A percentile compares a stretch with the other conserved stretches of the same genome.
Evolutionary conservation across 345 rosid species (phyloP).

Genomic region (Ceriops tagal): DNA sequence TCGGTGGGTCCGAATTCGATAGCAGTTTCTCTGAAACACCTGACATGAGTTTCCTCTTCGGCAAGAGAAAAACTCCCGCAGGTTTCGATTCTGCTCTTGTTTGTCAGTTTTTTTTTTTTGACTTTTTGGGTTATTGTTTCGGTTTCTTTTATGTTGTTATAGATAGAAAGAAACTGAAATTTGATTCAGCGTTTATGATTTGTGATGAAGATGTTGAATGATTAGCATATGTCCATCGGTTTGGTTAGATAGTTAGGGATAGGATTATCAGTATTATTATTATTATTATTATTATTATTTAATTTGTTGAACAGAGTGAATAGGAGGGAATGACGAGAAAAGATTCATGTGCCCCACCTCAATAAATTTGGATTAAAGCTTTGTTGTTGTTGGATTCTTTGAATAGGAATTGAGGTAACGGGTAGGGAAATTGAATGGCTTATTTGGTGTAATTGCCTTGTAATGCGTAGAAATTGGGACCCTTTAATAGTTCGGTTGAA

Average conservation of each 20-base stretch:
- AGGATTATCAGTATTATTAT: not conserved
- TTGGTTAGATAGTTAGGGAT: too few relatives aligned
- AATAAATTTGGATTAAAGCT: not conserved
- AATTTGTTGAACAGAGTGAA: not conserved
- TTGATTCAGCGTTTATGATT: not conserved
- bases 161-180: not conserved
- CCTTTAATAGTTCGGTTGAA: too few relatives aligned
- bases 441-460: too few relatives aligned
- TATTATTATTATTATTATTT: not conserved
- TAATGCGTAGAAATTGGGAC: too few relatives aligned
- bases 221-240: not conserved
- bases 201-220: not conserved
- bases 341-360: too few relatives aligned
- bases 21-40: not conserved
- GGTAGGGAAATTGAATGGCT: too few relatives aligned
- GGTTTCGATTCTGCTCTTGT: conserved; percentile 32
- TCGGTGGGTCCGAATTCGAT: conserved; percentile 7
- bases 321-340: too few relatives aligned
- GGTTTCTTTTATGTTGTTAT: too few relatives aligned
- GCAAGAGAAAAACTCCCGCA: conserved; percentile 74
- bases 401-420: too few relatives aligned
- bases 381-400: not conserved
- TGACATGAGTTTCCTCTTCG: conserved; percentile 75
- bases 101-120: not conserved
- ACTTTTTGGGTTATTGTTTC: not conserved